These are phyloP conservation scores for Penicillium oxalicum DNA, from an alignment of 2,329 filamentous ascomycete species.

Conservation along the genomic window DNA sequence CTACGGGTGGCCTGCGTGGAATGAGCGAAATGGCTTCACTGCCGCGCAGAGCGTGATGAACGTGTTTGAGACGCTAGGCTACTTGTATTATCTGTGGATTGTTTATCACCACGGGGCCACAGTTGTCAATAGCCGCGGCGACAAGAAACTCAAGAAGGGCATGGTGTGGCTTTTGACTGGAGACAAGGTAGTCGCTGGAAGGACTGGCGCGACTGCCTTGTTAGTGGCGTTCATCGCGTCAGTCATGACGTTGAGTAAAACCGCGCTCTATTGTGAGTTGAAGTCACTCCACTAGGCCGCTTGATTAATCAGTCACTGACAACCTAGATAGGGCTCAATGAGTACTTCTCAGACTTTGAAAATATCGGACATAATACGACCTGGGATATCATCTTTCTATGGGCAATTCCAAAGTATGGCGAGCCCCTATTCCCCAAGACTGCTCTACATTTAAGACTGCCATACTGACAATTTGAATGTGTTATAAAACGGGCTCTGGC, in stretches of 20 bases:
- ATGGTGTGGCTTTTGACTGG: constrained; percentile 43
- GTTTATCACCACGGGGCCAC: constrained; percentile 42
- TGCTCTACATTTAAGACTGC: not conserved
- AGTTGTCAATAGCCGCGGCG: constrained; percentile 22
- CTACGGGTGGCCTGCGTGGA: constrained; percentile 70
- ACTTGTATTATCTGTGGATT: constrained; percentile 56
- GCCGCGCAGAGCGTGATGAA: constrained; percentile 68
- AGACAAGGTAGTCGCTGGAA: constrained; percentile 48
- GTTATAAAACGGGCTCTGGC: constrained; percentile 54
- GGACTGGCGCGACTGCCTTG: constrained; percentile 49
- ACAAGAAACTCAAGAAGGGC: constrained; percentile 28
- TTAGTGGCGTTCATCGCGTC: constrained; percentile 55
- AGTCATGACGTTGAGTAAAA: constrained; percentile 63
- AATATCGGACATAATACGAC: constrained; percentile 59
- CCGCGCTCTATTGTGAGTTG: constrained; percentile 56
- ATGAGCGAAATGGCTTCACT: constrained; percentile 66
- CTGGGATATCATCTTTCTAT: constrained; percentile 50
- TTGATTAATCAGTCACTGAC: no score
- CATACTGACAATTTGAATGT: constrained; percentile 11
- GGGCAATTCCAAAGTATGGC: constrained; percentile 62
- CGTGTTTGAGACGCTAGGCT: constrained; percentile 60
- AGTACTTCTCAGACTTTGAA: constrained; percentile 55
- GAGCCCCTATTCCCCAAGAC: not conserved
- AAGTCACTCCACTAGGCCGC: no score
- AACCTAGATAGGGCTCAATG: constrained; percentile 46